Conservation (phyloP, 169 alveolate species). For the Plasmodium fragile region DNA sequence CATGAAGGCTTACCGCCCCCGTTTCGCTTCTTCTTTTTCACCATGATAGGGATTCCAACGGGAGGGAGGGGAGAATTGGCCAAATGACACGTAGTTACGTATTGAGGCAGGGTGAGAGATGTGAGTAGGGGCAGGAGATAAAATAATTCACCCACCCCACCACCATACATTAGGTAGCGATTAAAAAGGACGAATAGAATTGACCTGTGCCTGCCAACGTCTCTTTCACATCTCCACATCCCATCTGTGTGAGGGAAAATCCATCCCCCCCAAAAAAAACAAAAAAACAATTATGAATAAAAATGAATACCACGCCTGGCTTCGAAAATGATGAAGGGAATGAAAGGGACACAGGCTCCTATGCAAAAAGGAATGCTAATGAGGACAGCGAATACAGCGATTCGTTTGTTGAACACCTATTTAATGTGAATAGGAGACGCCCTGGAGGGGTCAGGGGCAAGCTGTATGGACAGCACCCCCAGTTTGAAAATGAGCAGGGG, state of each 20-base stretch:
- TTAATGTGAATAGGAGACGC: constrained; percentile 1
- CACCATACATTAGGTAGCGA: background rate
- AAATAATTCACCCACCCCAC: background rate
- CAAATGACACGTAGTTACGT: background rate
- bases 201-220: background rate
- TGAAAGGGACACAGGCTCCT: background rate
- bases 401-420: constrained; percentile 18
- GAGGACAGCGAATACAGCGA: constrained; percentile 24
- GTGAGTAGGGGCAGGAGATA: background rate
- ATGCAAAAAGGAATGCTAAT: background rate
- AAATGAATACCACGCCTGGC: background rate
- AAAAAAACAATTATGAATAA: background rate
- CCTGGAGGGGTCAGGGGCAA: background rate
- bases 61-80: background rate
- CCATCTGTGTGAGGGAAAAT: background rate
- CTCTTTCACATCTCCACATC: background rate
- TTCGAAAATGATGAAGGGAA: background rate
- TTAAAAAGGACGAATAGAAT: background rate
- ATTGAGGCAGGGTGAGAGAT: background rate
- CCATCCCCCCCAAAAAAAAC: background rate
- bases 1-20: no score
- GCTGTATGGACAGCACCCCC: background rate
- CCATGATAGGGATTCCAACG: background rate
- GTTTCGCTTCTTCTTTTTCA: background rate
- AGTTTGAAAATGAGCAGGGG: background rate